phyloP scores from a whole-genome alignment of 2,329 filamentous ascomycete genomes.

The Fusarium lateritium region DNA sequence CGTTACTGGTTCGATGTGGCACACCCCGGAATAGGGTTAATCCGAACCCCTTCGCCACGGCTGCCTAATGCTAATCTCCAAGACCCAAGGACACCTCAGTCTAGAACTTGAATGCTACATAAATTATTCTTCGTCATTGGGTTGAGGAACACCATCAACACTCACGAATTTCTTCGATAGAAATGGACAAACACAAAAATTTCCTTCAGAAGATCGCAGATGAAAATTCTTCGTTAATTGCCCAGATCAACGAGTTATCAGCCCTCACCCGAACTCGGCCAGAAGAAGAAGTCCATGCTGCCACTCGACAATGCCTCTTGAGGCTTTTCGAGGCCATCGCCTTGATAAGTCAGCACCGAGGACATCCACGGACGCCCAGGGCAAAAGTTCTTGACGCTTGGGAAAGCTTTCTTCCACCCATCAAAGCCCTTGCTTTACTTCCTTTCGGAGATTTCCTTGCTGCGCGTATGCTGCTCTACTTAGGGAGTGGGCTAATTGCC shows the following conservation, averaged over 20 bases:
- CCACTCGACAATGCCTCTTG: neutral
- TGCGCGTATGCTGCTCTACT: slow-evolving; percentile 6
- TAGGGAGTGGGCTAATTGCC: neutral
- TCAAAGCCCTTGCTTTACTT: neutral
- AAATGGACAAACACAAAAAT: neutral
- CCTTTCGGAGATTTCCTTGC: neutral
- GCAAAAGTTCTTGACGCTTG: neutral
- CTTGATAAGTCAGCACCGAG: neutral
- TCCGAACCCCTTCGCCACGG: too few relatives aligned
- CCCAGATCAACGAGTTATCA: neutral
- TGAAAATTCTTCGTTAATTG: neutral
- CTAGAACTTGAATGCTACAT: too few relatives aligned
- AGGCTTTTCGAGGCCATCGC: neutral
- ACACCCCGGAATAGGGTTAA: too few relatives aligned
- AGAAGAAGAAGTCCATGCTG: neutral
- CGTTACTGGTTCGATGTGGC: too few relatives aligned
- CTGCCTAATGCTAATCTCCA: too few relatives aligned
- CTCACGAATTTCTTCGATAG: too few relatives aligned
- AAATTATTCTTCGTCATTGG: too few relatives aligned
- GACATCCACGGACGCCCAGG: neutral
- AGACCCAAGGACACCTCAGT: too few relatives aligned
- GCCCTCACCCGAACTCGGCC: neutral
- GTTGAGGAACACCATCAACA: too few relatives aligned
- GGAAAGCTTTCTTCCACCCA: neutral
- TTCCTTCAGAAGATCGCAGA: neutral